These are phyloP conservation scores for Coemansia sp. DNA, from an alignment of 192 early-diverging fungal genomes.

Conservation along the genomic window DNA sequence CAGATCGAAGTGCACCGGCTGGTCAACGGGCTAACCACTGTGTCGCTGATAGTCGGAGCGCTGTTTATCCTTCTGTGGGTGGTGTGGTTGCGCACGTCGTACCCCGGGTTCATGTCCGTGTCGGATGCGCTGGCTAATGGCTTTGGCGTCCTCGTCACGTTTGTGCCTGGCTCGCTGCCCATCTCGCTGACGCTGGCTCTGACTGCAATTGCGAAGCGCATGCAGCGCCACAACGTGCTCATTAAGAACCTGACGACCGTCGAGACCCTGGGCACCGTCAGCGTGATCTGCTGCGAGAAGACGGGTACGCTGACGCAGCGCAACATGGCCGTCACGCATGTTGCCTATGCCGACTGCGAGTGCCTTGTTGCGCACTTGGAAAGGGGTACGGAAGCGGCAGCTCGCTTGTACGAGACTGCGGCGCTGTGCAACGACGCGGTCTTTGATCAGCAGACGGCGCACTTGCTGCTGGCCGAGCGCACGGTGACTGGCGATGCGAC, in stretches of 20 bases:
- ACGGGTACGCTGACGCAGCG: slow-evolving; percentile 90
- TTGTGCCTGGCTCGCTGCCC: slow-evolving; percentile 84
- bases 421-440: slow-evolving; percentile 69
- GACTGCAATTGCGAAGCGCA: slow-evolving; percentile 74
- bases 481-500: slow-evolving; percentile 82
- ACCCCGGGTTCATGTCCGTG: slow-evolving; percentile 61
- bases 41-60: slow-evolving; percentile 56
- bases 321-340: slow-evolving; percentile 64
- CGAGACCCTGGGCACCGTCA: slow-evolving; percentile 86
- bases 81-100: slow-evolving; percentile 61
- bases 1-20: slow-evolving; percentile 74
- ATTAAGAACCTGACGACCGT: slow-evolving; percentile 84
- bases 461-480: slow-evolving; percentile 62
- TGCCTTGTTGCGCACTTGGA: slow-evolving; percentile 16
- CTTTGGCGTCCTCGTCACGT: slow-evolving; percentile 73
- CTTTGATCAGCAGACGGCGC: slow-evolving; percentile 59
- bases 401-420: slow-evolving; percentile 47
- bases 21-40: slow-evolving; percentile 67
- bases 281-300: slow-evolving; percentile 81
- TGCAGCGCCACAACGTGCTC: slow-evolving; percentile 72
- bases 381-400: slow-evolving; percentile 8
- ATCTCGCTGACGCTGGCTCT: slow-evolving; percentile 77
- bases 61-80: slow-evolving; percentile 60
- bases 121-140: slow-evolving; percentile 58
- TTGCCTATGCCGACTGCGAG: slow-evolving; percentile 28